phyloP scores from a whole-genome alignment of 495 filamentous ascomycete genomes.

The Penicillium coprophilum region DNA sequence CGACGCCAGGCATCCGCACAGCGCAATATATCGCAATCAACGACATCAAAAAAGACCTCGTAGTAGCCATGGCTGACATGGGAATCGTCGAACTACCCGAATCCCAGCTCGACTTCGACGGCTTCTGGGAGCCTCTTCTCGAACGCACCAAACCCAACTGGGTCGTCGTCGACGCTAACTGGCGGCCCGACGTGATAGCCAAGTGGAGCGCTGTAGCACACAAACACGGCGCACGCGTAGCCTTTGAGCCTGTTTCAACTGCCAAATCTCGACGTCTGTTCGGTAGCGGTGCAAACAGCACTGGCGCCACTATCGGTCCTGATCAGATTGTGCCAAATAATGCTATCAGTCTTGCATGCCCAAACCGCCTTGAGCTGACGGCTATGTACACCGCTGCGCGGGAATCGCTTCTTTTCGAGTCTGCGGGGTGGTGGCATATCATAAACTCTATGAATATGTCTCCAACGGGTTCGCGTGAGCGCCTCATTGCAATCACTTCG shows the following conservation, averaged over 20 bases:
- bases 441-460: conserved; percentile 71
- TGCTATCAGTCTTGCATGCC: conserved; percentile 68
- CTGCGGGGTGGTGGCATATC: conserved; percentile 67
- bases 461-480: conserved; percentile 57
- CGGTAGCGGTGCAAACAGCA: conserved; percentile 24
- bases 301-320: conserved; percentile 29
- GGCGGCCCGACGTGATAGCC: conserved; percentile 60
- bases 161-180: conserved; percentile 83
- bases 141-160: conserved; percentile 59
- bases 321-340: conserved; percentile 58
- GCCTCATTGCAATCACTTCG: conserved; percentile 61
- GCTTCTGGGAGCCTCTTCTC: conserved; percentile 60
- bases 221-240: conserved; percentile 54
- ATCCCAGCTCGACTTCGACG: conserved; percentile 41
- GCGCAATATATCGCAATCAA: conserved; percentile 93
- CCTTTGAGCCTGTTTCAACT: conserved; percentile 88
- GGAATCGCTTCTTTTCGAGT: conserved; percentile 63
- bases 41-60: conserved; percentile 73
- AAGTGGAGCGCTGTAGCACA: conserved; percentile 62
- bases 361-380: conserved; percentile 77
- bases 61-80: conserved; percentile 94
- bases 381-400: conserved; percentile 70
- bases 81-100: conserved; percentile 66
- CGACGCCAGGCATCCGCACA: conserved; percentile 58
- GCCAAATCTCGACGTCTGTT: conserved; percentile 75